Conservation (phyloP, 2,329 filamentous ascomycete species). For the Penicillium frequentans region DNA sequence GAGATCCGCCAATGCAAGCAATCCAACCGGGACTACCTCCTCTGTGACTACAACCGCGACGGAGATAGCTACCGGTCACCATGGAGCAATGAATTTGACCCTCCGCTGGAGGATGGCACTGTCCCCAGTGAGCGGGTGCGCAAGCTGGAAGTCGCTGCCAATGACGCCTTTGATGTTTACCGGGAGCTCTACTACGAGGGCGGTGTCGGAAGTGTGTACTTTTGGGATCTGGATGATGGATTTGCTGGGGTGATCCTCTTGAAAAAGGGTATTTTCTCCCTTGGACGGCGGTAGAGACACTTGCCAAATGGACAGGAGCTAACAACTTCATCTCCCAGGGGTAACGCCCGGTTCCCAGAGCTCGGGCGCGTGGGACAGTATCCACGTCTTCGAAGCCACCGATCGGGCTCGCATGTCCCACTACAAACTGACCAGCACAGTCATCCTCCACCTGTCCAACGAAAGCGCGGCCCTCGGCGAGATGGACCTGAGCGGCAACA, state of each 20-base stretch:
- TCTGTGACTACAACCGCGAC: slow-evolving; percentile 99
- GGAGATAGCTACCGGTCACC: slow-evolving; percentile 96
- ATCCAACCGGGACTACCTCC: slow-evolving; percentile 90
- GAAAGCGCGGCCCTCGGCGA: slow-evolving; percentile 69
- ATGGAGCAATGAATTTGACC: slow-evolving; percentile 99
- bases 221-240: slow-evolving; percentile 97
- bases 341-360: slow-evolving; percentile 65
- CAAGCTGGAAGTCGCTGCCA: slow-evolving; percentile 90
- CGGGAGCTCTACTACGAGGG: slow-evolving; percentile 91
- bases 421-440: slow-evolving; percentile 96
- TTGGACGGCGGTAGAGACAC: neutral
- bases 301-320: neutral
- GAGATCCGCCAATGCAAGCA: slow-evolving; percentile 81
- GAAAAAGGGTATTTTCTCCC: slow-evolving; percentile 71
- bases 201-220: slow-evolving; percentile 92
- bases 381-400: slow-evolving; percentile 96
- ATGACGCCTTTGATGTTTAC: slow-evolving; percentile 96
- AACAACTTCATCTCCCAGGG: slow-evolving; percentile 47
- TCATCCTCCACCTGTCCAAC: slow-evolving; percentile 84
- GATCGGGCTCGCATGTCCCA: slow-evolving; percentile 89
- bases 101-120: slow-evolving; percentile 81
- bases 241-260: slow-evolving; percentile 94
- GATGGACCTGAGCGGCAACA: slow-evolving; percentile 93
- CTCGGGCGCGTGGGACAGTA: slow-evolving; percentile 92
- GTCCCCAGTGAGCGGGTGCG: slow-evolving; percentile 87